Evolutionary conservation across 2,329 filamentous ascomycete species (phyloP), one percentile per base, ranked within the genome.

Genomic region (Ascochyta koolunga): DNA sequence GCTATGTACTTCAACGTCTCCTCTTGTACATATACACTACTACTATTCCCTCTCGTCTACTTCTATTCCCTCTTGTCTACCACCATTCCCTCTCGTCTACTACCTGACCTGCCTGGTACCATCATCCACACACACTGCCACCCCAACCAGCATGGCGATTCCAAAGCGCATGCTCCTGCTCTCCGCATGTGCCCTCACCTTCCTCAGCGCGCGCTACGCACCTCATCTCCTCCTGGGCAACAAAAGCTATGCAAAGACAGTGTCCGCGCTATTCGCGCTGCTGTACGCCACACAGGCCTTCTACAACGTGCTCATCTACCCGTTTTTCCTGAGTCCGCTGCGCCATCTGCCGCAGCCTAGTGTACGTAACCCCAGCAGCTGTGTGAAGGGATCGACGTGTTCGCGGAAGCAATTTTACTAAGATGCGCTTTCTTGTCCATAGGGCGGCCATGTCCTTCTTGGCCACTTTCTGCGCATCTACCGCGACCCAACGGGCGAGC

Each of bases 251-350:
- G 36, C 77, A 4, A 72, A 72, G 43, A 80, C 78, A 6, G 71
- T 75, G 3, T 6, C 72, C 0, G 64, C 74, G n/a, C 52, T 82
- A 2, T 81, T 78, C 57, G 29, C 73, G 8, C 19, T 76, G 1
- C 67, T 75, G 40, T 64, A 77, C 21, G 35, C 75, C 3, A 47
- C 66, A 1, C 76, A 72, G 58, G 63, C 63, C 3, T 60, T 72
- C 22, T 85, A 77, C 71, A 67, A 50, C 5, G 65, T 83, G 0
- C 43, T 86, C 9, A 62, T 89, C 37, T 88, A 85, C 62, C 86
- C 86, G 3, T 72, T 78, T 29, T 83, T 79, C 55, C 75, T 88
- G 55, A 86, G 80, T 33, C 84, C 85, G 2, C 62, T 89, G 40
- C 79, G 83, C 55, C 74, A 85, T 62, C 67, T 89, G 27, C 85